These are phyloP conservation scores for Trametes polyzona DNA, from an alignment of 1,284 basidiomycete genomes.

Conservation along the genomic window DNA sequence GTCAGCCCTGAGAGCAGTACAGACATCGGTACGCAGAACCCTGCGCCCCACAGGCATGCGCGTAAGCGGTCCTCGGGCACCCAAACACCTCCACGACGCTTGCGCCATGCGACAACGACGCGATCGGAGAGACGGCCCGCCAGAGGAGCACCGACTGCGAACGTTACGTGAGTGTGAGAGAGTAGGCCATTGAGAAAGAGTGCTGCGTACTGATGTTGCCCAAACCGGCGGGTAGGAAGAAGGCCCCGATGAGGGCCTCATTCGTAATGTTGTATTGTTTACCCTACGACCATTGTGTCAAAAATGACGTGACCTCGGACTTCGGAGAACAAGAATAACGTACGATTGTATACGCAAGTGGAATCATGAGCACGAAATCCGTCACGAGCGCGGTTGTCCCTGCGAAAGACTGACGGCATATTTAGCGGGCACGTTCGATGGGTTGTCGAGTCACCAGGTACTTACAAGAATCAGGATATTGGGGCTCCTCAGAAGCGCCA, in stretches of 20 bases:
- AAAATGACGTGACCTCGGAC: neutral
- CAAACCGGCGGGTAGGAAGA: slow-evolving; percentile 62
- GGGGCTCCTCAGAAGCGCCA: slow-evolving; percentile 59
- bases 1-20: slow-evolving; percentile 40
- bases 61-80: slow-evolving; percentile 65
- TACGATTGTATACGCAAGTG: slow-evolving; percentile 47
- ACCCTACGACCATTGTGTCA: slow-evolving; percentile 44
- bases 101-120: slow-evolving; percentile 49
- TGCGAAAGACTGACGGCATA: slow-evolving; percentile 42
- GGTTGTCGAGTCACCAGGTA: neutral
- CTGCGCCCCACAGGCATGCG: slow-evolving; percentile 49
- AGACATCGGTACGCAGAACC: slow-evolving; percentile 48
- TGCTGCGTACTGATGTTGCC: slow-evolving; percentile 59
- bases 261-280: slow-evolving; percentile 61
- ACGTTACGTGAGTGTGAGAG: neutral
- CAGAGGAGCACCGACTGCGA: slow-evolving; percentile 53
- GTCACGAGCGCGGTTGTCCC: slow-evolving; percentile 44
- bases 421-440: neutral
- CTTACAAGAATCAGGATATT: slow-evolving; percentile 60
- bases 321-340: neutral
- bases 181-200: neutral
- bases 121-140: slow-evolving; percentile 58
- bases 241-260: slow-evolving; percentile 59
- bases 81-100: slow-evolving; percentile 51
- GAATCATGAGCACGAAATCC: slow-evolving; percentile 47